phyloP scores from a whole-genome alignment of 2,329 filamentous ascomycete species.

The Aureobasidium sp. region DNA sequence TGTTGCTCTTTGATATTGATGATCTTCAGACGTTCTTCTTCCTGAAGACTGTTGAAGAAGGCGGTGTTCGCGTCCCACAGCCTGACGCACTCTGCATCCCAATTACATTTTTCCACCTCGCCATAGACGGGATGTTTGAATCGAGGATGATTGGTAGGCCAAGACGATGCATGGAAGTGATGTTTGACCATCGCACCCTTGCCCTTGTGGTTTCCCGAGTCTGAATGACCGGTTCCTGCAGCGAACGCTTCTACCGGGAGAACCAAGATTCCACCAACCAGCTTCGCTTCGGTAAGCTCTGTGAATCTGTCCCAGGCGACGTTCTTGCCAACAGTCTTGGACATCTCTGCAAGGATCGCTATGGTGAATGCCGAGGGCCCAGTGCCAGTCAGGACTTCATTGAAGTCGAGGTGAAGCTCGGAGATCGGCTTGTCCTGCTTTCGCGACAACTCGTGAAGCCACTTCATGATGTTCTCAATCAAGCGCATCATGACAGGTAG shows the following conservation, averaged over 20 bases:
- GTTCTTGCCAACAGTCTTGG: constrained; percentile 34
- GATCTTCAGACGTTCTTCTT: constrained; percentile 40
- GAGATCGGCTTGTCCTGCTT: constrained; percentile 51
- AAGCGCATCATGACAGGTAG: constrained; percentile 60
- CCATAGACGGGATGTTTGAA: constrained; percentile 56
- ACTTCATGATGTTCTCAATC: constrained; percentile 59
- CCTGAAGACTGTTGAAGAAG: constrained; percentile 51
- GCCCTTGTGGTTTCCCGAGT: constrained; percentile 58
- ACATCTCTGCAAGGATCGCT: constrained; percentile 59
- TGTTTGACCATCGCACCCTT: constrained; percentile 58
- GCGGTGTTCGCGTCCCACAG: constrained; percentile 60
- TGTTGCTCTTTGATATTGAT: background rate
- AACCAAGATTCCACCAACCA: constrained; percentile 56
- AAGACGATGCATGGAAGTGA: constrained; percentile 67
- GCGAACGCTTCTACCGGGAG: constrained; percentile 64
- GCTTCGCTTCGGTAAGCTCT: constrained; percentile 55
- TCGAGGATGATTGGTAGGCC: constrained; percentile 60
- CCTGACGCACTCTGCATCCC: constrained; percentile 57
- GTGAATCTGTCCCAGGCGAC: constrained; percentile 59
- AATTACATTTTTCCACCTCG: constrained; percentile 65
- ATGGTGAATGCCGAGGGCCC: constrained; percentile 61
- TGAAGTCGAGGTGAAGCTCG: constrained; percentile 57
- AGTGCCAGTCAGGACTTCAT: constrained; percentile 62
- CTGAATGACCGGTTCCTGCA: constrained; percentile 62
- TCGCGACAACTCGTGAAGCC: constrained; percentile 52